Conservation (phyloP, 2,329 filamentous ascomycete species). For the Aspergillus sojae region DNA sequence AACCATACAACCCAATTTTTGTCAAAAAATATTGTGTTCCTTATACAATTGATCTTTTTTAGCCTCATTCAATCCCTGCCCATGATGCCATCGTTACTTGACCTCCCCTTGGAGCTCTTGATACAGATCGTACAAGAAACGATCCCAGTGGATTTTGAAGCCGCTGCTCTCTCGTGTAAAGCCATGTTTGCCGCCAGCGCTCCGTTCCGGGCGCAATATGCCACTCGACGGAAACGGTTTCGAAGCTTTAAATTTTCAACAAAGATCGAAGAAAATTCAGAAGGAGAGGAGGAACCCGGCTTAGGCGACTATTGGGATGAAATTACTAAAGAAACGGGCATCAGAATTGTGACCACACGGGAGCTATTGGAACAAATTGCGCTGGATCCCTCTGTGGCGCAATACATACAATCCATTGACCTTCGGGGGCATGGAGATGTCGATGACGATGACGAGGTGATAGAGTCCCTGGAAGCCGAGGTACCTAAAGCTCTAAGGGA, state of each 20-base stretch:
- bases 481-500: background rate
- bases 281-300: background rate
- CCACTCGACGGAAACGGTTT: slow-evolving; percentile 6
- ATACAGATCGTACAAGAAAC: slow-evolving; percentile 5
- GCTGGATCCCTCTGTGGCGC: slow-evolving; percentile 1
- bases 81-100: slow-evolving; percentile 3
- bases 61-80: background rate
- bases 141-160: slow-evolving; percentile 8
- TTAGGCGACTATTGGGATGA: slow-evolving; percentile 1
- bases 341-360: slow-evolving; percentile 6
- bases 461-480: background rate
- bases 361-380: slow-evolving; percentile 7
- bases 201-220: slow-evolving; percentile 5
- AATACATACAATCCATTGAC: slow-evolving; percentile 6
- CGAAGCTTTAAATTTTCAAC: slow-evolving; percentile 4
- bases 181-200: slow-evolving; percentile 3
- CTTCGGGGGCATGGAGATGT: background rate
- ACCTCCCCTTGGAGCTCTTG: slow-evolving; percentile 7
- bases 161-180: slow-evolving; percentile 6
- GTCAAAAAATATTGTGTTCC: background rate
- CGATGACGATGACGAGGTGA: background rate
- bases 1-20: background rate
- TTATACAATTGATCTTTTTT: background rate
- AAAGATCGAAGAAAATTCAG: background rate
- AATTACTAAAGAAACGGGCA: slow-evolving; percentile 1